A percentile compares a stretch with the other conserved stretches of the same genome.
Evolutionary conservation across 257 asterid genomes (phyloP).

Genomic region (Solanum paucissectum): DNA sequence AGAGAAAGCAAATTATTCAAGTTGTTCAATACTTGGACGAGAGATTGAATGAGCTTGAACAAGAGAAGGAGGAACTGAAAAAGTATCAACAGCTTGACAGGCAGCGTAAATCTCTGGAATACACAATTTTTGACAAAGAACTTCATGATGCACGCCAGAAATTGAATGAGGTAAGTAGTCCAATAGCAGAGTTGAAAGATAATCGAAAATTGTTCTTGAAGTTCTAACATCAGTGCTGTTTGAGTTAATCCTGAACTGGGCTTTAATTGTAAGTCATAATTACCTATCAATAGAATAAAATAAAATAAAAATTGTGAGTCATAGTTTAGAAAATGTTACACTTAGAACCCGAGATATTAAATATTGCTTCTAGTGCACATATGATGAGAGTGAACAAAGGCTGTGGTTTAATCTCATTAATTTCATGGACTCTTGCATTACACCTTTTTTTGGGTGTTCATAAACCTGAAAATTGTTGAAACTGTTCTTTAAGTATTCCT

Average conservation of each 20-base stretch:
- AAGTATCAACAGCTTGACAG: conserved; percentile 90
- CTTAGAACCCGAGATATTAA: not conserved
- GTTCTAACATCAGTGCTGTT: not conserved
- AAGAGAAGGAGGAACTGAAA: conserved; percentile 92
- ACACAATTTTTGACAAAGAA: conserved; percentile 88
- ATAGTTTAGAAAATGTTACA: not conserved
- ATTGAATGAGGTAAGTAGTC: conserved; percentile 43
- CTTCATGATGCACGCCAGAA: conserved; percentile 88
- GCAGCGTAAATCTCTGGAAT: conserved; percentile 88
- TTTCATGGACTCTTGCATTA: not conserved
- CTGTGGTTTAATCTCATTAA: not conserved
- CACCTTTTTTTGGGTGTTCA: not conserved
- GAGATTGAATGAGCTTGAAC: conserved; percentile 93
- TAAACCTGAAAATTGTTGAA: not conserved
- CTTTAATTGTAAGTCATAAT: not conserved
- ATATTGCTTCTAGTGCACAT: not conserved
- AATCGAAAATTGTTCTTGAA: not conserved
- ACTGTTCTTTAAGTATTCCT: not conserved
- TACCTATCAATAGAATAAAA: not conserved
- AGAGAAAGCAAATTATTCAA: conserved; percentile 90
- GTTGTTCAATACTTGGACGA: conserved; percentile 97
- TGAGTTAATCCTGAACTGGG: not conserved
- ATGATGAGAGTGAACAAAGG: not conserved
- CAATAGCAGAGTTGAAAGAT: not conserved
- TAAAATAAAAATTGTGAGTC: not conserved